Conservation (phyloP, 177 flowering plant genomes). For the Vitis hybrid region DNA sequence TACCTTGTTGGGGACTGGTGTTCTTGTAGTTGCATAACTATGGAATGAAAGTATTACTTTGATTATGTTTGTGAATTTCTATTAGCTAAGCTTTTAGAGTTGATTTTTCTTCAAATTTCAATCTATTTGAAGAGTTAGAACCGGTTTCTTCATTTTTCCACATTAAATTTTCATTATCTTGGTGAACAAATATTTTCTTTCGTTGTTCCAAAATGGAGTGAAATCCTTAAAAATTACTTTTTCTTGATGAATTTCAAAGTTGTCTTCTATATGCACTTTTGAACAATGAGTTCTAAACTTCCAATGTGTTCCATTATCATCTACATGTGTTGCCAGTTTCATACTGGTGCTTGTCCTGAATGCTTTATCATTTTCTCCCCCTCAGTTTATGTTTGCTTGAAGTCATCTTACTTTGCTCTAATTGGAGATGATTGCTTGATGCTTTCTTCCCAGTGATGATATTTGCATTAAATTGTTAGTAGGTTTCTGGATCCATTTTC, state of each 20-base stretch:
- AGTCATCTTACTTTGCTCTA: not conserved
- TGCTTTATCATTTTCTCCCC: not conserved
- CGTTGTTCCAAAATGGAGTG: not conserved
- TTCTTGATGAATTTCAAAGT: not conserved
- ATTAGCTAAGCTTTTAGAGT: not conserved
- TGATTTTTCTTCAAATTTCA: not conserved
- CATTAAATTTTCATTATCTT: not conserved
- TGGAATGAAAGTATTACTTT: not conserved
- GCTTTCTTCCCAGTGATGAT: not conserved
- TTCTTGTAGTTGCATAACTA: not conserved
- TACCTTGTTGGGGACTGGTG: not conserved
- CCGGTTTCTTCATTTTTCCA: not conserved
- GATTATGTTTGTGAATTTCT: not conserved
- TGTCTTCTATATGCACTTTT: not conserved
- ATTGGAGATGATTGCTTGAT: not conserved
- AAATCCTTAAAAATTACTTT: not conserved
- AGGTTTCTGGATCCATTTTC: constrained; percentile 47
- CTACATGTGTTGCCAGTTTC: not conserved
- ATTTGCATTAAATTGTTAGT: constrained; percentile 8
- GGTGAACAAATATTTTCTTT: not conserved
- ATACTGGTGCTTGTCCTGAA: not conserved
- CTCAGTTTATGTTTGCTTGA: no score
- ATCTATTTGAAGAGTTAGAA: not conserved
- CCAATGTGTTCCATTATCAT: not conserved
- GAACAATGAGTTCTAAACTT: not conserved